phyloP scores from a whole-genome alignment of 345 rosid species.

The Zanthoxylum bungeanum region DNA sequence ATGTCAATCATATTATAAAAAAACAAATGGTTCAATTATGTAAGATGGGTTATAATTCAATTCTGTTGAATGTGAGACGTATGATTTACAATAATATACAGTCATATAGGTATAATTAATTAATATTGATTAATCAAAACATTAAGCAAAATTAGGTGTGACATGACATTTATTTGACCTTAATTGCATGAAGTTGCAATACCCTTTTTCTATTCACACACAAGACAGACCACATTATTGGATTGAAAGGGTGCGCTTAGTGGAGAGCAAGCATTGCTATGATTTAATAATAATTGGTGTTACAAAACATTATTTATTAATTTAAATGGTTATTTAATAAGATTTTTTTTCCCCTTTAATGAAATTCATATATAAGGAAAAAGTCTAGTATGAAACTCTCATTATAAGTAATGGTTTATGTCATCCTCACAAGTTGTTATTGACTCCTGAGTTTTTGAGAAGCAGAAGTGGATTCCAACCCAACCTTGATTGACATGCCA shows the following conservation, averaged over 20 bases:
- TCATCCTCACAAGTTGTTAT: neutral
- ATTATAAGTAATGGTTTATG: neutral
- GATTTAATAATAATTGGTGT: neutral
- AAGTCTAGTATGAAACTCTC: neutral
- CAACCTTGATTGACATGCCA: conserved; percentile 8
- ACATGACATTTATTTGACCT: neutral
- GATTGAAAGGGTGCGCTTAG: neutral
- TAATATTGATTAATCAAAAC: neutral
- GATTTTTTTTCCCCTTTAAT: too few relatives aligned
- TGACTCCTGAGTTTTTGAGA: conserved; percentile 15
- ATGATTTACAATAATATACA: neutral
- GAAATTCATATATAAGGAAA: neutral
- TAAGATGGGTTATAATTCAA: too few relatives aligned
- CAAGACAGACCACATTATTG: neutral
- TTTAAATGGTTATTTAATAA: neutral
- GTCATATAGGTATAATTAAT: too few relatives aligned
- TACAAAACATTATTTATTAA: neutral
- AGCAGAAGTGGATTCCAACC: conserved; percentile 23
- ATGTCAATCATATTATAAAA: neutral
- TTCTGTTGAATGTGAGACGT: too few relatives aligned
- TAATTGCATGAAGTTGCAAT: neutral
- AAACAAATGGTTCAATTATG: neutral
- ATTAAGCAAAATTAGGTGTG: neutral
- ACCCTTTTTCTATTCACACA: neutral
- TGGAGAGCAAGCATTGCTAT: neutral